Base-by-base conservation (phyloP, 352 stramenopile genomes). In the Phytophthora pini region DNA sequence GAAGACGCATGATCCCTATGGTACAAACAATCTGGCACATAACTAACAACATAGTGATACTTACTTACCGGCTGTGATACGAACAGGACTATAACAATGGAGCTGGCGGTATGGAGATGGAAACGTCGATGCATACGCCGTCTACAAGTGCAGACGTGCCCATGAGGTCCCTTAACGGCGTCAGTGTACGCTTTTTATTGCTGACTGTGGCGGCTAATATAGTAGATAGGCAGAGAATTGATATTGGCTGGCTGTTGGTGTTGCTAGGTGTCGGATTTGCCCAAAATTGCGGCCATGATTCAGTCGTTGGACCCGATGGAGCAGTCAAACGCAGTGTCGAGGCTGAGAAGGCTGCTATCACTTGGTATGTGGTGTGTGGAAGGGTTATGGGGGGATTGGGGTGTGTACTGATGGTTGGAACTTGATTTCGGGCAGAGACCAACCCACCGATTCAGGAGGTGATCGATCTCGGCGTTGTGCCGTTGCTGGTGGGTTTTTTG, bases 381-480 rank as follows among this genome's bases (percentile, higher is more conserved):
- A 5, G 38, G 29, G 29, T 1, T 15, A 5, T 52, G 40, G n/a
- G 41, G 29, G 49, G 26, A 20, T 13, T 15, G 1, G 2, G 5
- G 0, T 36, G 50, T 29, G 17, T 48, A 40, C 26, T 56, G 5
- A 49, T 34, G 22, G 7, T 3, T 50, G 15, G 36, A 48, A 26
- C 32, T 13, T 39, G 6, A 36, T 54, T 17, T 83, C 15, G 59
- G 88, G 12, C 26, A 90, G 97, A 99, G 68, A 92, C 94, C 65
- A 98, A 98, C 63, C 98, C 98, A 12, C 98, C 98, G 15, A 99
- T 99, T 75, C 90, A 99, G 47, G 90, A 99, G 57, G 97, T 99
- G 20, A 99, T 99, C 74, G 95, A 98, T 40, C 82, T 97, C 5
- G 94, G 95, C 38, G 96, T 99, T 22, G 96, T 99, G 29, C 98